A percentile compares a stretch with the other conserved stretches of the same genome.
phyloP scores from a whole-genome alignment of 352 stramenopile genomes.

The Phytophthora hibernalis region DNA sequence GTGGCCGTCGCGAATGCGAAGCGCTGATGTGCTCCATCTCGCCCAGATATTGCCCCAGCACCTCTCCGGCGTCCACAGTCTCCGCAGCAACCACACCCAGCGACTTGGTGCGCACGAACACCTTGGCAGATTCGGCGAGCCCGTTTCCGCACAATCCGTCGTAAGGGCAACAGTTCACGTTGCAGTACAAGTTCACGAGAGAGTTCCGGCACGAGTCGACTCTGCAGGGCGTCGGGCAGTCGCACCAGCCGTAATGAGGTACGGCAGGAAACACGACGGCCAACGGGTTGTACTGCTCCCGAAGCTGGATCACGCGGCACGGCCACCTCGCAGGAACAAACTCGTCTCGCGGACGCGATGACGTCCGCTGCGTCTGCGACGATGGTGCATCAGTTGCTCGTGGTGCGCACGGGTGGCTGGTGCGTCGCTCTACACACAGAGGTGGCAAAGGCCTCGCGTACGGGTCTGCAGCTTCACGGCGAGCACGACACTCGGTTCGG shows the following conservation, averaged over 20 bases:
- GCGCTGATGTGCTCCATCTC: too few relatives aligned
- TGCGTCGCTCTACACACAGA: too few relatives aligned
- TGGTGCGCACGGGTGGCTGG: too few relatives aligned
- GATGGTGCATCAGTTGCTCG: too few relatives aligned
- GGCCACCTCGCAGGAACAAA: not conserved
- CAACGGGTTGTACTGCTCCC: not conserved
- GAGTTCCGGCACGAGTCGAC: not conserved
- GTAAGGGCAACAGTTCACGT: not conserved
- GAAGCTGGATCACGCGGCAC: not conserved
- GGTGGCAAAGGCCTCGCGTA: not conserved
- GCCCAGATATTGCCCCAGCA: too few relatives aligned
- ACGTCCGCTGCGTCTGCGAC: too few relatives aligned
- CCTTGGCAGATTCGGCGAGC: too few relatives aligned
- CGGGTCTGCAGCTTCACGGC: not conserved
- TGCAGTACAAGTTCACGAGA: not conserved
- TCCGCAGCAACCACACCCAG: too few relatives aligned
- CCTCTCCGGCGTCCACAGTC: too few relatives aligned
- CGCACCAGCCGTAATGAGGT: not conserved
- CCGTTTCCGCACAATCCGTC: not conserved
- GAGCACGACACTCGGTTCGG: too few relatives aligned
- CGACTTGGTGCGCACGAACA: too few relatives aligned
- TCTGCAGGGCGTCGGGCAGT: not conserved
- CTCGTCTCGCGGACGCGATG: not conserved
- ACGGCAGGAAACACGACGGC: not conserved
- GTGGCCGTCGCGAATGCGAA: too few relatives aligned